Evolutionary conservation across 345 rosid species (phyloP).

Genomic region (Boechera divaricarpa): DNA sequence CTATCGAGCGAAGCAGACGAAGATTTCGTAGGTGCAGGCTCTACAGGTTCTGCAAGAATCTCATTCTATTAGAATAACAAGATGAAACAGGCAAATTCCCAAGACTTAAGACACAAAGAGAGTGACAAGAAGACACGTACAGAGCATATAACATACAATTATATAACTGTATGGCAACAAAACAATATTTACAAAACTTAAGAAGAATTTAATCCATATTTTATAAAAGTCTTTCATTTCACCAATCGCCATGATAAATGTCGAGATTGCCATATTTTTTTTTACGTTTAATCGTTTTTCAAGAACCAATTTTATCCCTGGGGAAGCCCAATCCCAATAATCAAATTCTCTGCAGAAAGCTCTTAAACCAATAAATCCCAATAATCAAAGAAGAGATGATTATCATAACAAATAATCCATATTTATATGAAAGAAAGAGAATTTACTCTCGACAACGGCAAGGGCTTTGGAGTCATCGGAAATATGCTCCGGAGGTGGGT

Average conservation of each 20-base stretch:
- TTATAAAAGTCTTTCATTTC: not conserved
- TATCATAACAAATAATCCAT: not conserved
- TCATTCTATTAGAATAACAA: constrained; percentile 16
- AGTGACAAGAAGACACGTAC: constrained; percentile 7
- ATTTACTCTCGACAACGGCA: constrained; percentile 60
- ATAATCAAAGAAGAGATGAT: constrained; percentile 1
- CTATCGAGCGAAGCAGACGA: constrained; percentile 74
- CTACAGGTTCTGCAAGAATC: constrained; percentile 60
- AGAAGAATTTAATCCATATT: not conserved
- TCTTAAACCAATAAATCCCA: not conserved
- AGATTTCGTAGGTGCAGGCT: constrained; percentile 54
- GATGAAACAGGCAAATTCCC: not conserved
- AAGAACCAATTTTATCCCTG: not conserved
- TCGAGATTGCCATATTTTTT: not conserved
- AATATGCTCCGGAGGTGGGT: constrained; percentile 41
- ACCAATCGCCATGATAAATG: not conserved
- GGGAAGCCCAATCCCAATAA: constrained; percentile 12
- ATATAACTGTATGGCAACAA: not conserved
- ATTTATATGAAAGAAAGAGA: too few relatives aligned
- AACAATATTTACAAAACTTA: not conserved
- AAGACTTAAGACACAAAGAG: not conserved
- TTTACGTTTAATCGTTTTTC: not conserved
- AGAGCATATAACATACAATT: not conserved
- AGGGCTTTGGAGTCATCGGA: constrained; percentile 67
- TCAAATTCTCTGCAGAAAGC: not conserved